These are phyloP conservation scores for Monosporozyma unispora DNA, from an alignment of 805 yeast species.

Conservation along the genomic window DNA sequence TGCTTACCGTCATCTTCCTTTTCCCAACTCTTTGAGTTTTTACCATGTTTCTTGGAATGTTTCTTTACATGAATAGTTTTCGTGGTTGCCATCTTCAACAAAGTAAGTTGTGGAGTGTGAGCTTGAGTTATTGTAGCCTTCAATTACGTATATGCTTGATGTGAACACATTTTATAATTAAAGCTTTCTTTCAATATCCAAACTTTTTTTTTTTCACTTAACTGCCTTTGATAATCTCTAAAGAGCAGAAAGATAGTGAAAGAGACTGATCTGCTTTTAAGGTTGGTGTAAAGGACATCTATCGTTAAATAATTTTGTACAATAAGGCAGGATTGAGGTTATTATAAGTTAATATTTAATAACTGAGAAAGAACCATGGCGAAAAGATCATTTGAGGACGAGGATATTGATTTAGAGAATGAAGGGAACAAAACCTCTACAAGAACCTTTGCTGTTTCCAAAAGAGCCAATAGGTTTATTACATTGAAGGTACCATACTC, in stretches of 20 bases:
- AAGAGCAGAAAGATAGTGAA: not conserved
- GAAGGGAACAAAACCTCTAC: not conserved
- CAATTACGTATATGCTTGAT: not conserved
- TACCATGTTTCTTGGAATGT: not conserved
- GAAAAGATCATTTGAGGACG: conserved; percentile 1
- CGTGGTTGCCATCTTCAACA: not conserved
- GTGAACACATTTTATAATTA: not conserved
- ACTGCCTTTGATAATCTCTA: not conserved
- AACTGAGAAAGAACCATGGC: not conserved
- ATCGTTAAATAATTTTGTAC: no score
- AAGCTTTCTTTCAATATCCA: not conserved
- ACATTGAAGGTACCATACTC: not conserved
- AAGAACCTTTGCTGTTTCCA: not conserved
- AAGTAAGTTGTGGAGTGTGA: not conserved
- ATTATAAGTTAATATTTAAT: not conserved
- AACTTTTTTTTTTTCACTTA: not conserved
- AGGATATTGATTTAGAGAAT: conserved; percentile 1
- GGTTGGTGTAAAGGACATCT: not conserved
- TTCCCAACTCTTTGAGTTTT: not conserved
- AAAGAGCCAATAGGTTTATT: conserved; percentile 3
- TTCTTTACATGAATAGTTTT: not conserved
- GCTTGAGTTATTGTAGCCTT: not conserved
- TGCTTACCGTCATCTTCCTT: conserved; percentile 9
- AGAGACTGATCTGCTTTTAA: not conserved
- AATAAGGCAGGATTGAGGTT: no score